Evolutionary conservation across 768 basidiomycete genomes (phyloP).

Genomic region (Suillus brevipes): DNA sequence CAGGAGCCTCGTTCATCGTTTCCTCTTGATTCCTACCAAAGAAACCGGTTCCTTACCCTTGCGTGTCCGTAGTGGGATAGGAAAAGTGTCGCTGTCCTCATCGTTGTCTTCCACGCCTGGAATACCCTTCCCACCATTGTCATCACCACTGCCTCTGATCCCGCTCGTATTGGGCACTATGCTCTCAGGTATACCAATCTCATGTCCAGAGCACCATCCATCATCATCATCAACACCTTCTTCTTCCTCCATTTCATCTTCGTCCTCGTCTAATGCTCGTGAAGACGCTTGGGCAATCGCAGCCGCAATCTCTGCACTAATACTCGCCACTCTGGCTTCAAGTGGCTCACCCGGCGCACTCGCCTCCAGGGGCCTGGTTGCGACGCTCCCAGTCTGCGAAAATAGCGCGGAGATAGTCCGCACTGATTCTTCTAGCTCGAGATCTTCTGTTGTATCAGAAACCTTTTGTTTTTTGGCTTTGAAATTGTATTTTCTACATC

Average conservation of each 20-base stretch:
- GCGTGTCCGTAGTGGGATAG: constrained; percentile 68
- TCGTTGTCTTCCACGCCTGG: constrained; percentile 54
- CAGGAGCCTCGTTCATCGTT: constrained; percentile 44
- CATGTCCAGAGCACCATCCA: constrained; percentile 48
- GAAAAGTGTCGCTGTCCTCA: constrained; percentile 70
- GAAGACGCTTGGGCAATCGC: constrained; percentile 76
- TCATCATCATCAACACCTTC: constrained; percentile 43
- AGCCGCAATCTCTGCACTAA: constrained; percentile 79
- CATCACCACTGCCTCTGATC: constrained; percentile 45
- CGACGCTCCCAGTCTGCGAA: constrained; percentile 43
- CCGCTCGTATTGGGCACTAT: constrained; percentile 65
- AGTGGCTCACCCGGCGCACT: constrained; percentile 42
- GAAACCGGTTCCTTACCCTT: constrained; percentile 56
- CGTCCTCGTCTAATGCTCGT: constrained; percentile 56
- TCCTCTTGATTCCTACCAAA: constrained; percentile 58
- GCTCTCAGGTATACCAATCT: constrained; percentile 47
- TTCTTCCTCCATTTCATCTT: constrained; percentile 42
- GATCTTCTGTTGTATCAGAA: constrained; percentile 51
- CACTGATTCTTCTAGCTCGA: constrained; percentile 69
- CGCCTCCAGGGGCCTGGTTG: constrained; percentile 34
- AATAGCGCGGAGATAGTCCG: constrained; percentile 74
- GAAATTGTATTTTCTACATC: constrained; percentile 70
- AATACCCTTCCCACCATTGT: constrained; percentile 24
- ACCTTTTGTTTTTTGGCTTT: constrained; percentile 68
- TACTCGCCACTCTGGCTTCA: constrained; percentile 69